Evolutionary conservation across 352 stramenopile genomes (phyloP).

Genomic region (Elongisporangium prolatum): DNA sequence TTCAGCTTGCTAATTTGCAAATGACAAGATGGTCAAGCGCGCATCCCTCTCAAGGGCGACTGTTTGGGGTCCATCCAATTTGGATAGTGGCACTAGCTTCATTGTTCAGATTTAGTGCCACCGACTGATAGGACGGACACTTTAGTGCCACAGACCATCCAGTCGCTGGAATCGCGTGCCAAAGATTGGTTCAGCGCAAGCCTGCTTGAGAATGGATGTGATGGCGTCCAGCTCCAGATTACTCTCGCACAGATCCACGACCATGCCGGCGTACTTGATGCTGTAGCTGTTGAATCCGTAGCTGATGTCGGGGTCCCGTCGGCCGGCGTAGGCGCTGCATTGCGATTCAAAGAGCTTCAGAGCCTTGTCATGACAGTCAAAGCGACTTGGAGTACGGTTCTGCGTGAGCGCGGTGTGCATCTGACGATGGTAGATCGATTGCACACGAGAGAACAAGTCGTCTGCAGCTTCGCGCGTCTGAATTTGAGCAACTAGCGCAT

Average conservation of each 20-base stretch:
- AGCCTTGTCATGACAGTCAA: conserved; percentile 32
- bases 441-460: conserved; percentile 49
- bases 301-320: conserved; percentile 19
- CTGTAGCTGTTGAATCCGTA: conserved; percentile 62
- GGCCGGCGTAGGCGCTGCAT: conserved; percentile 12
- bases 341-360: conserved; percentile 22
- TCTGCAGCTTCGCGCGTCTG: conserved; percentile 45
- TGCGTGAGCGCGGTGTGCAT: conserved; percentile 17
- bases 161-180: background rate
- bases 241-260: conserved; percentile 43
- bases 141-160: background rate
- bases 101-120: conserved; percentile 1
- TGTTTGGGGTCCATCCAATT: conserved; percentile 8
- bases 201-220: conserved; percentile 23
- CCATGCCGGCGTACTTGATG: conserved; percentile 49
- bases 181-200: conserved; percentile 13
- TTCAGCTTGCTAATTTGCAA: background rate
- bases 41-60: background rate
- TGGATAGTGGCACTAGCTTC: background rate
- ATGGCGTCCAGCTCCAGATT: conserved; percentile 15
- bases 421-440: conserved; percentile 24
- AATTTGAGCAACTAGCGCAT: conserved; percentile 37
- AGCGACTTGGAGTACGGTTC: conserved; percentile 16
- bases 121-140: background rate
- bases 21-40: background rate